Base-by-base conservation (phyloP, 257 asterid species). In the Paulownia fortunei region DNA sequence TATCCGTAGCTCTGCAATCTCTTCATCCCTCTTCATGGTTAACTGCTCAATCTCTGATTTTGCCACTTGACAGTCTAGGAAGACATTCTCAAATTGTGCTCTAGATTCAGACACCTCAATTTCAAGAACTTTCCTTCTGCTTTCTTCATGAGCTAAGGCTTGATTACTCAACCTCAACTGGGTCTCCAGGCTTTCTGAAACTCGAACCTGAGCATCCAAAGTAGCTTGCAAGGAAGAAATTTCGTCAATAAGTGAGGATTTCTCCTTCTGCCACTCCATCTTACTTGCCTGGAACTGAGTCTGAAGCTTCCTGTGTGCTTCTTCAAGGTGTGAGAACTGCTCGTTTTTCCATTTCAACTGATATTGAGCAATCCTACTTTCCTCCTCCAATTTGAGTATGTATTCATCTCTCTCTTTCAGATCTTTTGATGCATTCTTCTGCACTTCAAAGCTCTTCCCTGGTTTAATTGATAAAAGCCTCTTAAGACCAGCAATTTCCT, bases 341-440 rank as follows among this genome's bases (percentile, higher is more conserved):
- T 85, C 88, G 4, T 74, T 80, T 62, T 74, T 87, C 91, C 89
- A 85, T 83, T 77, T 85, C 79, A 85, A 69, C 82, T 76, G 75
- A 34, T 85, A 81, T 49, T 62, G 41, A 71, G 21, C 13, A 7
- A 26, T 62, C 55, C 81, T 74, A 39, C n/a, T 59, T 34, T 85
- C 87, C 75, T 81, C 87, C 83, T 87, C 89, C 82, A 81, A 11
- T 68, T 78, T 82, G 24, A 79, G 52, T 39, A 85, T 59, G 51
- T 63, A 65, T n/a, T 68, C 80, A 18, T 85, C 86, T 60, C 83
- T 83, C 69, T 77, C 82, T 55, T 83, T 77, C 49, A 46, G 68
- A n/a, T 77, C 82, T 42, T 72, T 81, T 8, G 81, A 68, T 19
- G 47, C 83, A 34, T 74, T 61, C 55, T 80, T 87, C 61, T 76